Evolutionary conservation across 768 basidiomycete genomes (phyloP).

Genomic region (Boletus rubroflammeus): DNA sequence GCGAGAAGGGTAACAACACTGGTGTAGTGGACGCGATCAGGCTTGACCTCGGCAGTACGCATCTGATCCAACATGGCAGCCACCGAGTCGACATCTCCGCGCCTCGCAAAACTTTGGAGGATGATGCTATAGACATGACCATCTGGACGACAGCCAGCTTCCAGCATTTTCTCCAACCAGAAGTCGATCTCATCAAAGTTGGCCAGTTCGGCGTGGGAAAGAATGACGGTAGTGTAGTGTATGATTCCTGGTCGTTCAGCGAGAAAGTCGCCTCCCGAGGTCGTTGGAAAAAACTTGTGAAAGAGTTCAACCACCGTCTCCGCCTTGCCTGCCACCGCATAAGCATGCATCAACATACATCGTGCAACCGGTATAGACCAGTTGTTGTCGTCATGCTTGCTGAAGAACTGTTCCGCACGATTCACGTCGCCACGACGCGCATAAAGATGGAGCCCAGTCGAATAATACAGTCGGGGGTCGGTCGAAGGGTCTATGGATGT

Average conservation of each 20-base stretch:
- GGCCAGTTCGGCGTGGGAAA: constrained; percentile 47
- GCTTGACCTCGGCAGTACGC: constrained; percentile 45
- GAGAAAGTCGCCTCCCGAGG: constrained; percentile 25
- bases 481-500: constrained; percentile 25
- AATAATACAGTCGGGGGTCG: constrained; percentile 25
- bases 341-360: constrained; percentile 51
- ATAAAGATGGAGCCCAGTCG: constrained; percentile 49
- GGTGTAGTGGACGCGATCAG: constrained; percentile 57
- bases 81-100: constrained; percentile 53
- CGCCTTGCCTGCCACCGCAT: constrained; percentile 45
- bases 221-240: constrained; percentile 57
- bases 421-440: constrained; percentile 49
- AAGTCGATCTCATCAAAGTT: constrained; percentile 46
- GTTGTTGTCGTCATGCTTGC: constrained; percentile 30
- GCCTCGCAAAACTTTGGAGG: constrained; percentile 51
- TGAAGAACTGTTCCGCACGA: constrained; percentile 43
- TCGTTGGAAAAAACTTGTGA: constrained; percentile 47
- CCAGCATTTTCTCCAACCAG: constrained; percentile 53
- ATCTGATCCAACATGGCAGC: constrained; percentile 56
- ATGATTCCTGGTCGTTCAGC: constrained; percentile 39
- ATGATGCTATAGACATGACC: constrained; percentile 56
- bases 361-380: constrained; percentile 30
- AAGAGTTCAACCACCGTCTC: constrained; percentile 48
- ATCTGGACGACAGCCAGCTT: constrained; percentile 51
- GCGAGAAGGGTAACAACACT: constrained; percentile 66